These are phyloP conservation scores for Pelargonium fulgidum DNA, from an alignment of 441 rosid genomes.

Conservation along the genomic window DNA sequence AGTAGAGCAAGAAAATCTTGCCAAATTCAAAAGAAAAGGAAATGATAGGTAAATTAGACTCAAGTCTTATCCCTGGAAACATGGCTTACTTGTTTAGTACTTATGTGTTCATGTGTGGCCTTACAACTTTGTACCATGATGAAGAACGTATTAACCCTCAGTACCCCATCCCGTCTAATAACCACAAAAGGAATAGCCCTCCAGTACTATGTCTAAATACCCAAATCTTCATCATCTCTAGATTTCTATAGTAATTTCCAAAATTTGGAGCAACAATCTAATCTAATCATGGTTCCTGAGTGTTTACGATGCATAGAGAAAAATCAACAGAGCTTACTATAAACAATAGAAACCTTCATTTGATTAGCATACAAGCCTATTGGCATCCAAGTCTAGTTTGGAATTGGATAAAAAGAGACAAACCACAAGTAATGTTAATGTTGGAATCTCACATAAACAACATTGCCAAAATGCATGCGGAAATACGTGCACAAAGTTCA, in stretches of 20 bases:
- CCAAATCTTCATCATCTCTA: not conserved
- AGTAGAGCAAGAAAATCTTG: not conserved
- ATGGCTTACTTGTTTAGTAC: not conserved
- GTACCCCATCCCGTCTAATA: not conserved
- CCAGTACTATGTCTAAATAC: not conserved
- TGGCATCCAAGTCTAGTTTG: not conserved
- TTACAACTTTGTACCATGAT: constrained; percentile 3
- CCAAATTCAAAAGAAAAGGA: not conserved
- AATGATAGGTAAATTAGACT: not conserved
- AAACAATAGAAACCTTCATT: not conserved
- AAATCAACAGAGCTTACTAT: not conserved
- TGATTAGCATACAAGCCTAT: not conserved
- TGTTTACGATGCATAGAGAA: not conserved
- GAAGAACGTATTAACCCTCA: not conserved
- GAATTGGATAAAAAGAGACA: not conserved
- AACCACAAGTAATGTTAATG: not conserved
- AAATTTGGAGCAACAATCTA: not conserved
- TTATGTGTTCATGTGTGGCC: not conserved
- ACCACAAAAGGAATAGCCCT: not conserved
- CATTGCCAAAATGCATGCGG: not conserved
- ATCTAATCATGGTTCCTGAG: not conserved
- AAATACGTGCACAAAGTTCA: not conserved
- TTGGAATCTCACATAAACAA: not conserved
- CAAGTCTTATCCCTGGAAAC: not conserved
- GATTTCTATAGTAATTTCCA: not conserved